These are phyloP conservation scores for Acorus gramineus DNA, from an alignment of 106 monocot species.

Conservation along the genomic window DNA sequence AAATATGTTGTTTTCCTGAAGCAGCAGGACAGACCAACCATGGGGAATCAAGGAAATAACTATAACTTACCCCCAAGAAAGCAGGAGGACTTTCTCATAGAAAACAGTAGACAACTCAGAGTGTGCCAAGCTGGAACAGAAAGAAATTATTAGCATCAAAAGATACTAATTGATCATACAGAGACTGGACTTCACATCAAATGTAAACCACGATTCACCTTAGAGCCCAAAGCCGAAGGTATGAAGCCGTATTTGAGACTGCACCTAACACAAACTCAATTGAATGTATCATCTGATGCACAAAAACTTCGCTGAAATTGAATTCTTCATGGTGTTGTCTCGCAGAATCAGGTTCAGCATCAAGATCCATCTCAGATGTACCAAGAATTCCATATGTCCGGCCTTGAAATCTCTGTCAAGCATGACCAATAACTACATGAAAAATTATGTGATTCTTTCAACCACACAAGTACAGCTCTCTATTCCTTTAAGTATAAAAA, in stretches of 20 bases:
- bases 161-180: background rate
- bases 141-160: background rate
- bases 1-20: too few relatives aligned
- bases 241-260: conserved; percentile 99
- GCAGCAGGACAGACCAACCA: background rate
- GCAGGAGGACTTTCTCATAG: conserved; percentile 85
- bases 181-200: background rate
- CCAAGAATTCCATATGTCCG: conserved; percentile 78
- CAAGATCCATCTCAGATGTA: conserved; percentile 74
- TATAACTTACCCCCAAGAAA: conserved; percentile 82
- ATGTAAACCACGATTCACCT: conserved; percentile 34
- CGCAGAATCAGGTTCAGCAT: conserved; percentile 84
- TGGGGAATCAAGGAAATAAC: background rate
- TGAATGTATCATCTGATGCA: conserved; percentile 99
- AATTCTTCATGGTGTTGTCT: conserved; percentile 78
- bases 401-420: conserved; percentile 92
- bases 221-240: conserved; percentile 96
- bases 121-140: conserved; percentile 76
- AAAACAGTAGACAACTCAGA: conserved; percentile 98
- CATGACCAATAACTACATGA: background rate
- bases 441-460: too few relatives aligned
- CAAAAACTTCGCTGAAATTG: conserved; percentile 97
- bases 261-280: conserved; percentile 96
- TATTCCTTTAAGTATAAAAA: too few relatives aligned
- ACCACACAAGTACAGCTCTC: too few relatives aligned